These are phyloP conservation scores for Candida glaebosa DNA, from an alignment of 805 yeast species.

Conservation along the genomic window DNA sequence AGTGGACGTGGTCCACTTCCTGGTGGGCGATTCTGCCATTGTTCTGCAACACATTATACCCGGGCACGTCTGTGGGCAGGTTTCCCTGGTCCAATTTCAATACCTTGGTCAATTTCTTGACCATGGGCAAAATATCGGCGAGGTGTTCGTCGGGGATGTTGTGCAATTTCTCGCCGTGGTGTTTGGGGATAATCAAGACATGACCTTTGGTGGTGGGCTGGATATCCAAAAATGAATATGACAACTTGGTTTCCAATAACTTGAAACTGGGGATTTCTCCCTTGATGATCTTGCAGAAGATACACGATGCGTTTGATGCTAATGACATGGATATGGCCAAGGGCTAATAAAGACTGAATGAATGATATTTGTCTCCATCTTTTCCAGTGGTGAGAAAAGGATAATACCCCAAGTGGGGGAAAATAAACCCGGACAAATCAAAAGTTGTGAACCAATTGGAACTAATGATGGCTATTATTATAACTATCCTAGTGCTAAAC, in stretches of 20 bases:
- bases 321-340: background rate
- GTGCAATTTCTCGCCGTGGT: conserved; percentile 91
- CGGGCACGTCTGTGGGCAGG: conserved; percentile 58
- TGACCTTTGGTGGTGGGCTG: conserved; percentile 92
- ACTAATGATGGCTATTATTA: too few relatives aligned
- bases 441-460: too few relatives aligned
- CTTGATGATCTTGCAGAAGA: conserved; percentile 91
- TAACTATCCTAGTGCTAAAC: too few relatives aligned
- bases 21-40: conserved; percentile 96
- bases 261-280: conserved; percentile 96
- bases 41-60: conserved; percentile 88
- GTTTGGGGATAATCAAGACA: conserved; percentile 84
- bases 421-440: too few relatives aligned
- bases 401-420: too few relatives aligned
- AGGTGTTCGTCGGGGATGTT: conserved; percentile 89
- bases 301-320: conserved; percentile 41
- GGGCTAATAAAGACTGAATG: background rate
- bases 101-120: conserved; percentile 78
- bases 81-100: conserved; percentile 63
- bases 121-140: conserved; percentile 81
- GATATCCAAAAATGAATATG: conserved; percentile 86
- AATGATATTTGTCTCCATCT: background rate
- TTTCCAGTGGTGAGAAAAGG: background rate
- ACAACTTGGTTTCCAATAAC: conserved; percentile 75
- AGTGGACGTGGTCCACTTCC: conserved; percentile 92